A percentile compares a stretch with the other conserved stretches of the same genome.
Evolutionary conservation across 2,329 filamentous ascomycete genomes (phyloP).

Genomic region (Colletotrichum kahawae): DNA sequence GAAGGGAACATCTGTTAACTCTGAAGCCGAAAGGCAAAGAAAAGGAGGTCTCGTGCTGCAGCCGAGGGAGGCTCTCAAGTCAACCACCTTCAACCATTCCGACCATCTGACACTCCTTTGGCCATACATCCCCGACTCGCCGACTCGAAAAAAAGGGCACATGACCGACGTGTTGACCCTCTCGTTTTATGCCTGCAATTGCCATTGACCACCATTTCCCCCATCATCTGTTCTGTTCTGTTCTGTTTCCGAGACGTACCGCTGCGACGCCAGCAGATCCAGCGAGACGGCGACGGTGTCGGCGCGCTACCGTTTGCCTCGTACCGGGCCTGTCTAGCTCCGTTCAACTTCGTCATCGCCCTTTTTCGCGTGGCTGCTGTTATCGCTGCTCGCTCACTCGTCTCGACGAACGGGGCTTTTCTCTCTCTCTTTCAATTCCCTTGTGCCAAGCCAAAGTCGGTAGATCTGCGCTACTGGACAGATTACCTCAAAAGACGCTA

Average conservation of each 20-base stretch:
- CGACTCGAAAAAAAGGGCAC: background rate
- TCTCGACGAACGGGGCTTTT: background rate
- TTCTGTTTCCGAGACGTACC: background rate
- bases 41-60: constrained; percentile 16
- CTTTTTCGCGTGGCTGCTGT: background rate
- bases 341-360: constrained; percentile 13
- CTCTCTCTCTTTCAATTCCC: background rate
- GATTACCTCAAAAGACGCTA: constrained; percentile 8
- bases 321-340: background rate
- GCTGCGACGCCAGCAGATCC: background rate
- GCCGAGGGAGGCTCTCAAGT: background rate
- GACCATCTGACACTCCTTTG: constrained; percentile 16
- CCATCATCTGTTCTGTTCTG: constrained; percentile 2
- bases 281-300: background rate
- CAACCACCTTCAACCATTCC: background rate
- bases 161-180: constrained; percentile 11
- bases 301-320: background rate
- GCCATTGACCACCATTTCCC: background rate
- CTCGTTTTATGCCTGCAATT: background rate
- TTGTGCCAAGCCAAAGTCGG: constrained; percentile 5
- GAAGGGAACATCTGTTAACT: background rate
- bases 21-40: background rate
- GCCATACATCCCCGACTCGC: background rate
- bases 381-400: background rate
- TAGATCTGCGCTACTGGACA: constrained; percentile 17